Conservation (phyloP, 1,284 basidiomycete genomes). For the Melanopsichium pennsylvanicum region DNA sequence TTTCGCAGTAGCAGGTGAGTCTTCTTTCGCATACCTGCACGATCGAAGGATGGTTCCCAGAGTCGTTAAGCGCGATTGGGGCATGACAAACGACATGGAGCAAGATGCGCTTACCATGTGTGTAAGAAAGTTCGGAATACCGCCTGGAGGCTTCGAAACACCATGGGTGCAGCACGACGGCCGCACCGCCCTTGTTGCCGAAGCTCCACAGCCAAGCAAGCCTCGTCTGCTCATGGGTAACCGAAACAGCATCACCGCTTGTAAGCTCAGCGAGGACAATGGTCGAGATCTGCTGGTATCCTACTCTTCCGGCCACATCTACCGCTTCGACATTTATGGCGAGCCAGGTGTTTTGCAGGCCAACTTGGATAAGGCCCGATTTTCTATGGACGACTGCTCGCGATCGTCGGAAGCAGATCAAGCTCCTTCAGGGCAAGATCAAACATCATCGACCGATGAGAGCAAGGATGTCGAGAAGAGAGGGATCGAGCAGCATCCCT, state of each 20-base stretch:
- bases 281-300: slow-evolving; percentile 59
- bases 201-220: slow-evolving; percentile 1
- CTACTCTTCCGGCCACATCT: slow-evolving; percentile 57
- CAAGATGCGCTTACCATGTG: slow-evolving; percentile 75
- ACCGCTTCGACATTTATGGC: slow-evolving; percentile 61
- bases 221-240: slow-evolving; percentile 18
- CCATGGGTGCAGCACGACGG: slow-evolving; percentile 20
- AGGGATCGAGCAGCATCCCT: background rate
- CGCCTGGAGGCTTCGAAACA: slow-evolving; percentile 54
- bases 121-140: slow-evolving; percentile 82
- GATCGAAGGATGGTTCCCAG: slow-evolving; percentile 81
- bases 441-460: background rate
- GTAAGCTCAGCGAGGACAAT: slow-evolving; percentile 56
- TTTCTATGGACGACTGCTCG: slow-evolving; percentile 6
- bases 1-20: slow-evolving; percentile 68
- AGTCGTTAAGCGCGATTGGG: slow-evolving; percentile 77
- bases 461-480: background rate
- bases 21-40: slow-evolving; percentile 79
- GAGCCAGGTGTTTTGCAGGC: slow-evolving; percentile 39
- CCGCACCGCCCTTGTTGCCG: slow-evolving; percentile 10
- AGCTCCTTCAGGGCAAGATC: background rate
- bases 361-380: slow-evolving; percentile 12
- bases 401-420: slow-evolving; percentile 2
- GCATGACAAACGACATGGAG: slow-evolving; percentile 69
- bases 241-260: slow-evolving; percentile 58